Evolutionary conservation across 2,329 filamentous ascomycete genomes (phyloP), one percentile per base, ranked within the genome.

Genomic region (Pleomassaria siparia): DNA sequence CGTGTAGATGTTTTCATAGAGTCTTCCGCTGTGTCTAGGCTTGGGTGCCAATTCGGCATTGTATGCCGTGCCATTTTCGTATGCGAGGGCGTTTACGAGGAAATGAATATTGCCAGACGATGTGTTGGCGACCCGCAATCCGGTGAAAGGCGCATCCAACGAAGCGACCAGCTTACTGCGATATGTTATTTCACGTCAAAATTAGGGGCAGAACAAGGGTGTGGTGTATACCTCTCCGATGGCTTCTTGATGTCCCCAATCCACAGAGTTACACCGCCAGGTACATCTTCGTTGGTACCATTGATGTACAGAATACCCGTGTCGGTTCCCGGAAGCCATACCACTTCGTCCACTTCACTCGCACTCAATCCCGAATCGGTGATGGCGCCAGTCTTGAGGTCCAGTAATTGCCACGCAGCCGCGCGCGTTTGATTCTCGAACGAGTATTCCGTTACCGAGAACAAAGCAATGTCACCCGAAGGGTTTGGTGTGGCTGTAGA

Each of bases 1-100:
- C 22, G 87, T 85, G 62, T 88, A 94, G 29, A 90, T 81, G 49
- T 82, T 83, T 18, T 82, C 82, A 69, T 94, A 94, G 26, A 89
- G 80, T 60, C 82, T 84, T 16, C 82, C 89, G 3, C 81, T 81
- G 33, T 85, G 85, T 20, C 77, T 69, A 0, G 81, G 74, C 57
- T 81, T 81, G 46, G 79, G 73, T 33, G 81, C 83, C 4, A 77
- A 75, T 37, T 84, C 78, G 5, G 82, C 75, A 66, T 87, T 88
- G 71, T 86, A 85, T 29, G 92, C 79, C 3, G 82, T 76, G 9
- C 89, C 91, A 30, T 85, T 80, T 3, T 85, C 79, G 10, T 84
- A 86, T 0, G 87, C 84, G 53, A 84, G 72, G 12, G 83, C 85
- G 21, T 78, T 76, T 4, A 81, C 64, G 5, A 81, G 70, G 55